Conservation (phyloP, 148 eudicot species). For the Dysphania ambrosioides region DNA sequence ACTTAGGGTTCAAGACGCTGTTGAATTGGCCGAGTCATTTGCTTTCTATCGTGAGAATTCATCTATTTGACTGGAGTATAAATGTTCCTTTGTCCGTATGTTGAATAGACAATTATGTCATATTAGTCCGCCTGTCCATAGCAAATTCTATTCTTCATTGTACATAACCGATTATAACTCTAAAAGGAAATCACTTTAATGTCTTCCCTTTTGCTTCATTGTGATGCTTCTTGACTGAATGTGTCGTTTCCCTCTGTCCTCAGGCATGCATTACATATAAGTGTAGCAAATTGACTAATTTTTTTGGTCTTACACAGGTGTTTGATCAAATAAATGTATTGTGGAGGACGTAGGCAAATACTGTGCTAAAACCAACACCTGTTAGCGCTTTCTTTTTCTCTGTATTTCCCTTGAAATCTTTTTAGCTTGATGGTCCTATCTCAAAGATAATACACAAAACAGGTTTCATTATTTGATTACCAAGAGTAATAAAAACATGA, state of each 20-base stretch:
- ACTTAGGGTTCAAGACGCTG: constrained; percentile 76
- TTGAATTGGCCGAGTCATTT: constrained; percentile 60
- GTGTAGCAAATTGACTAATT: background rate
- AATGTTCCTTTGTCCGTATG: constrained; percentile 5
- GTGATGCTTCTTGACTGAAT: background rate
- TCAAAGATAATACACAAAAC: no score
- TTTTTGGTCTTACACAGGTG: background rate
- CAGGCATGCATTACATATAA: background rate
- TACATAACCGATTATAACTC: constrained; percentile 11
- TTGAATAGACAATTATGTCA: constrained; percentile 2
- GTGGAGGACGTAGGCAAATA: background rate
- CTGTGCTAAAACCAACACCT: no score
- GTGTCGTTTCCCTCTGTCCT: background rate
- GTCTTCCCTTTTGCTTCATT: background rate
- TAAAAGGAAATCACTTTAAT: background rate
- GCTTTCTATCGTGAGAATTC: constrained; percentile 43
- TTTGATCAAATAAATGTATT: background rate
- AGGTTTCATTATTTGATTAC: no score
- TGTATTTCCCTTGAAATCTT: no score
- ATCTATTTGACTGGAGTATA: constrained; percentile 33
- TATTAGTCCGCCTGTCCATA: constrained; percentile 15
- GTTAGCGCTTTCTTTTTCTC: no score
- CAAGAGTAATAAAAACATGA: no score
- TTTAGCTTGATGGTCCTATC: no score
- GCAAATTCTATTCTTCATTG: constrained; percentile 6